A percentile compares a stretch with the other conserved stretches of the same genome.
Conservation (phyloP, 352 stramenopile genomes). For the Sclerospora graminicola region DNA sequence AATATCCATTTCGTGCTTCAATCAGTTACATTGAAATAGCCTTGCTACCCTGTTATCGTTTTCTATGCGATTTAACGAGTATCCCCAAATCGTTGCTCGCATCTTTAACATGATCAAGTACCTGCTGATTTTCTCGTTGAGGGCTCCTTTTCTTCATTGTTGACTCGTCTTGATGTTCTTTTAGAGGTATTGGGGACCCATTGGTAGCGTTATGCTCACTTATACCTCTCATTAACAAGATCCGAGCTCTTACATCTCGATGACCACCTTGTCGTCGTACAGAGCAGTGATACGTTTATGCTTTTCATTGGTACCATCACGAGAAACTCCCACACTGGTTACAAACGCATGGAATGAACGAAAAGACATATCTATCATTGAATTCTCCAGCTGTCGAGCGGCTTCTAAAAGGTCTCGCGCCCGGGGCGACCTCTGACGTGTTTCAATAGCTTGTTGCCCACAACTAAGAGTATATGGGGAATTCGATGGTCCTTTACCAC, state of each 20-base stretch:
- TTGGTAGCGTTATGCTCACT: constrained; percentile 78
- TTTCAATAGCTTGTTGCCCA: constrained; percentile 67
- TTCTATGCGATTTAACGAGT: constrained; percentile 86
- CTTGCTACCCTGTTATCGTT: constrained; percentile 83
- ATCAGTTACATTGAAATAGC: constrained; percentile 85
- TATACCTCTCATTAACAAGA: constrained; percentile 72
- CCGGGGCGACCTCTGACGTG: constrained; percentile 26
- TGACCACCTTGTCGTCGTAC: constrained; percentile 27
- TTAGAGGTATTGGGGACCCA: constrained; percentile 82
- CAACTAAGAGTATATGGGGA: constrained; percentile 76
- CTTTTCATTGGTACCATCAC: constrained; percentile 59
- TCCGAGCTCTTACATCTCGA: constrained; percentile 43
- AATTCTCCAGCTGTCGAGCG: constrained; percentile 83
- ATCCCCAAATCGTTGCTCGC: constrained; percentile 69
- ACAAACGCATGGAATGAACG: constrained; percentile 36
- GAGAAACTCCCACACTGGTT: constrained; percentile 46
- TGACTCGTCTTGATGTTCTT: too few relatives aligned
- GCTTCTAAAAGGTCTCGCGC: constrained; percentile 66
- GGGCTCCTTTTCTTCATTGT: too few relatives aligned
- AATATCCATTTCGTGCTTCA: too few relatives aligned
- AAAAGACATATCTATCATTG: constrained; percentile 63
- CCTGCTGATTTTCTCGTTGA: too few relatives aligned
- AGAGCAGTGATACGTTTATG: constrained; percentile 79
- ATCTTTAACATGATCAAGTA: constrained; percentile 86
- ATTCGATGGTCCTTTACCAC: constrained; percentile 86